Percentiles rank a stretch among this genome's conserved stretches.
These are phyloP conservation scores for Populus trichocarpa DNA, from an alignment of 441 rosid genomes.

Conservation along the genomic window DNA sequence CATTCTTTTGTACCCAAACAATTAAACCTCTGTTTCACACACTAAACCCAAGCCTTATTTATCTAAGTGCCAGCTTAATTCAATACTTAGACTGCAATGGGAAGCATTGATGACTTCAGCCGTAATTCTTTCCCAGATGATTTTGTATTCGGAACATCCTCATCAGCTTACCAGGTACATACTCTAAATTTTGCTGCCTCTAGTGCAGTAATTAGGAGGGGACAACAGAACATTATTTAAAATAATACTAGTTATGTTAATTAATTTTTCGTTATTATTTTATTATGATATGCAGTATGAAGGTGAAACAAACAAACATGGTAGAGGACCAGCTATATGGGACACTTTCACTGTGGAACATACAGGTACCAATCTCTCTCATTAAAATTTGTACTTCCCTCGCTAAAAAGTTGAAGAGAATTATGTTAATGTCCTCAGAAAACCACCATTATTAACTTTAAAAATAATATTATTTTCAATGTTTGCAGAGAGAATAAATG, in stretches of 20 bases:
- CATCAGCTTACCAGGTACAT: neutral
- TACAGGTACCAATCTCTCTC: neutral
- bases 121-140: neutral
- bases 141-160: neutral
- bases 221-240: too few relatives aligned
- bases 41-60: too few relatives aligned
- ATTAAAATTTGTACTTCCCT: neutral
- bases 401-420: neutral
- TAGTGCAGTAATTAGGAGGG: too few relatives aligned
- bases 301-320: neutral
- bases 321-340: conserved; percentile 2
- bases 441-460: neutral
- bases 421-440: neutral
- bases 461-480: neutral
- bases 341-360: neutral
- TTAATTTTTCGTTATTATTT: neutral
- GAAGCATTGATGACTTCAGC: neutral
- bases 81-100: neutral
- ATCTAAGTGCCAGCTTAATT: too few relatives aligned
- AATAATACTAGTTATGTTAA: too few relatives aligned
- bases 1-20: neutral
- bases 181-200: too few relatives aligned
- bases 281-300: neutral
- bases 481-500: neutral
- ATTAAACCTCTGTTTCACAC: neutral